Conservation (phyloP, 2,329 filamentous ascomycete species). For the Cordyceps sp. region DNA sequence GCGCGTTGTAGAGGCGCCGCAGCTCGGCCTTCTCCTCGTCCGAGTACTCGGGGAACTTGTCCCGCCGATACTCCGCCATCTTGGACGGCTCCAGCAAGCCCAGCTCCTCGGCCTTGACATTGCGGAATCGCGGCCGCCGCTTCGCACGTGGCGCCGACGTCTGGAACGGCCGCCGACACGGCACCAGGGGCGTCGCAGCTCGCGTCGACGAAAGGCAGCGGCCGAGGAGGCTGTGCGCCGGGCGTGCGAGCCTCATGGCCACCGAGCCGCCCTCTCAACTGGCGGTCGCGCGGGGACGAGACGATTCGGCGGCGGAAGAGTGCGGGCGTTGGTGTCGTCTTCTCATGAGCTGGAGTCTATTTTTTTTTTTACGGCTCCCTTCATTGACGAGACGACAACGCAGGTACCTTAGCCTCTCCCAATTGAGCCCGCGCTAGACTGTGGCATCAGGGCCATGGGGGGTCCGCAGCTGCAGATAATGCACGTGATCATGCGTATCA, state of each 20-base stretch:
- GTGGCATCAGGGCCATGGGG: no score
- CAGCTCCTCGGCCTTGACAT: conserved; percentile 32
- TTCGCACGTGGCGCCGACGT: conserved; percentile 28
- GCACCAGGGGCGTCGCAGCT: conserved; percentile 7
- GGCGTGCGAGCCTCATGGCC: conserved; percentile 39
- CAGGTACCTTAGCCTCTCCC: no score
- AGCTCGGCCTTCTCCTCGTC: conserved; percentile 47
- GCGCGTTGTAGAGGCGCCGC: conserved; percentile 53
- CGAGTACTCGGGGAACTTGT: conserved; percentile 47
- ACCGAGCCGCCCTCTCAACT: no score
- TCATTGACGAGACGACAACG: no score
- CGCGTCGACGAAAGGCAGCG: conserved; percentile 25
- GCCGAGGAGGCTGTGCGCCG: conserved; percentile 35
- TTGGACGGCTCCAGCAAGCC: conserved; percentile 28
- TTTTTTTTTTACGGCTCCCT: no score
- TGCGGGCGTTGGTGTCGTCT: no score
- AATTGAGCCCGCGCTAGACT: no score
- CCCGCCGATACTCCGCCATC: conserved; percentile 25
- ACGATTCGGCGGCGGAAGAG: no score
- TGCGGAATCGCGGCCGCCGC: conserved; percentile 34
- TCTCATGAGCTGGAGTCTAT: no score
- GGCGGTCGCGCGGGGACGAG: no score
- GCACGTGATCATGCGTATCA: no score
- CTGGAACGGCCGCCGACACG: conserved; percentile 28
- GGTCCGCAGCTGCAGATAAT: no score